Evolutionary conservation across 306 rosid species (phyloP).

Genomic region (Crataegus laevigata): DNA sequence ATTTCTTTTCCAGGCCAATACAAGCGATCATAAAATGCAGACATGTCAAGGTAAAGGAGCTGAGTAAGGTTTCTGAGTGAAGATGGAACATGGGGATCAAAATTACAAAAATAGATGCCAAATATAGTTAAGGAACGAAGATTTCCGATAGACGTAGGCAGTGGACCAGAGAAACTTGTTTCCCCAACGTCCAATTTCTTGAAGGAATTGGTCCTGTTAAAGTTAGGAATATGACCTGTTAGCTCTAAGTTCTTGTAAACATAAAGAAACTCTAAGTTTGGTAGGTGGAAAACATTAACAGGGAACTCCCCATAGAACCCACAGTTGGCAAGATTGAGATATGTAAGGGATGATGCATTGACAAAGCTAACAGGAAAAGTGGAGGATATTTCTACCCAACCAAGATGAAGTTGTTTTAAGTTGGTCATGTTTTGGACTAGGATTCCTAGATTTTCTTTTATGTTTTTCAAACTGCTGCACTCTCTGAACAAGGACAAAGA

Average conservation of each 20-base stretch:
- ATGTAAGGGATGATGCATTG: constrained; percentile 17
- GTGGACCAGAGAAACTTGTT: constrained; percentile 20
- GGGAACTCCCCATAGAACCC: constrained; percentile 1
- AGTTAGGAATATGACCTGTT: background rate
- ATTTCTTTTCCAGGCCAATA: accelerated
- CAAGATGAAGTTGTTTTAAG: constrained; percentile 1
- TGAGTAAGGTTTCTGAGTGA: constrained; percentile 16
- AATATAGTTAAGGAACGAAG: background rate
- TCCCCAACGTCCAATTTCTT: accelerated
- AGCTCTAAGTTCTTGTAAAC: background rate
- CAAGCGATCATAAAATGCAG: background rate
- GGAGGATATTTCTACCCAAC: background rate
- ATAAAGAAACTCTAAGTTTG: constrained; percentile 4
- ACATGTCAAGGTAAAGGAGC: background rate
- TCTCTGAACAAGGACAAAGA: too few species aligned
- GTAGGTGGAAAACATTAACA: background rate
- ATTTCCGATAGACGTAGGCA: constrained; percentile 23
- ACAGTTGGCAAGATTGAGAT: accelerated
- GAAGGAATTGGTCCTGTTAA: background rate
- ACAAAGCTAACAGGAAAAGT: background rate
- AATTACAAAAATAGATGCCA: background rate
- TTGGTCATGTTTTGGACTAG: constrained; percentile 1
- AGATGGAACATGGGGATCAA: constrained; percentile 17
- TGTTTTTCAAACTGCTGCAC: too few species aligned
- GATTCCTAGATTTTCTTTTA: background rate